Conservation (phyloP, 75 land plant genomes). For the Chamaecyparis obtusa region DNA sequence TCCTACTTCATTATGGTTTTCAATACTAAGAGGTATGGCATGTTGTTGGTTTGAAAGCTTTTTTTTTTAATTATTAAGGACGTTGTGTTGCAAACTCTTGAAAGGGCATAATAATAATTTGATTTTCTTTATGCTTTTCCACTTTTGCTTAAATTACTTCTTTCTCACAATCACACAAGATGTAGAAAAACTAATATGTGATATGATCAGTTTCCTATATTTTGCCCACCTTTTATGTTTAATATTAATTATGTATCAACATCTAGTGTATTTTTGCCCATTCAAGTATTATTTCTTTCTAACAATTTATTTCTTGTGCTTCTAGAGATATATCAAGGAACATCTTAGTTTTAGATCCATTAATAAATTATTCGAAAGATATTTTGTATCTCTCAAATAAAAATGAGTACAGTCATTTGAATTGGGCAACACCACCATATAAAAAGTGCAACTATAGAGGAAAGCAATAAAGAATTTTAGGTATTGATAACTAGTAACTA, state of each 20-base stretch:
- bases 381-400: neutral
- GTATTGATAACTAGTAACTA: neutral
- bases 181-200: too few relatives aligned
- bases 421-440: neutral
- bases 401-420: neutral
- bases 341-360: slow-evolving; percentile 6
- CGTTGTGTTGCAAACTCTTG: too few relatives aligned
- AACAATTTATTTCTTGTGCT: neutral
- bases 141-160: too few relatives aligned
- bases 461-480: neutral
- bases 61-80: too few relatives aligned
- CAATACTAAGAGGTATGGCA: too few relatives aligned
- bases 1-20: too few relatives aligned
- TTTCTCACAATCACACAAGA: too few relatives aligned
- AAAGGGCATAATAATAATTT: too few relatives aligned
- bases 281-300: neutral
- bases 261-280: neutral
- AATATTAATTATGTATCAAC: neutral
- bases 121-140: too few relatives aligned
- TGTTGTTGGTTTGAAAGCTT: too few relatives aligned
- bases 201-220: neutral
- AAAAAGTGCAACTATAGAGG: neutral
- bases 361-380: neutral
- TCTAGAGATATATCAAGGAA: slow-evolving; percentile 2
- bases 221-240: neutral